phyloP scores from a whole-genome alignment of 108 stramenopile genomes.

The Aurantiochytrium sp. region DNA sequence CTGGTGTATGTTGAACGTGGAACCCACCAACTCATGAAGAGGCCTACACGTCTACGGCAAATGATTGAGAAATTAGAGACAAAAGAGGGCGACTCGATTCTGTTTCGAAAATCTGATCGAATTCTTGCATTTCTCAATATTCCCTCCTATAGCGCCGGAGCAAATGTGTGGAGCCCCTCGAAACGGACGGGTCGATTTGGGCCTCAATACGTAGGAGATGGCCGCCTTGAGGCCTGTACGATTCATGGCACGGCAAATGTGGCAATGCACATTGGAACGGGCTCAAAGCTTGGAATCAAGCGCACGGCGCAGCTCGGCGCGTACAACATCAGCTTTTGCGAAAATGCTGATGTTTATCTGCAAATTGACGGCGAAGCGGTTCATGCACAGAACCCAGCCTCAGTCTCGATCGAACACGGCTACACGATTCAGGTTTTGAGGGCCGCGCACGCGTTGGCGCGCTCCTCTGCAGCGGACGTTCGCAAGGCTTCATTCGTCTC shows the following conservation, averaged over 20 bases:
- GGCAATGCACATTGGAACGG: background rate
- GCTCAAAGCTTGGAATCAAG: background rate
- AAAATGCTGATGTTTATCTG: background rate
- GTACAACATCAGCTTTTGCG: background rate
- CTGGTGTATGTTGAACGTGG: background rate
- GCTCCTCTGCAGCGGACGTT: background rate
- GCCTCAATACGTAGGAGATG: background rate
- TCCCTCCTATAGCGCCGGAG: background rate
- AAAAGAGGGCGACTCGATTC: background rate
- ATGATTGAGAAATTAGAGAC: background rate
- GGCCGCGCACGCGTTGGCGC: background rate
- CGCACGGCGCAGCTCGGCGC: background rate
- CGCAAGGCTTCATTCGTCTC: background rate
- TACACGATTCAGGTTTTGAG: background rate
- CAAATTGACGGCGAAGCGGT: constrained; percentile 10
- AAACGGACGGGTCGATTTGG: background rate
- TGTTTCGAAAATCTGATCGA: background rate
- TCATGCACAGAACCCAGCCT: background rate
- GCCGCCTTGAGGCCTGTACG: background rate
- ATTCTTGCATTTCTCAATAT: constrained; percentile 11
- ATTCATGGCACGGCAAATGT: background rate
- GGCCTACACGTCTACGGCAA: background rate
- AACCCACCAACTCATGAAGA: background rate
- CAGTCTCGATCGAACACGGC: background rate
- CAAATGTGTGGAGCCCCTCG: background rate